Evolutionary conservation across 2,329 filamentous ascomycete genomes (phyloP).

Genomic region (Botrytis hyacinthi): DNA sequence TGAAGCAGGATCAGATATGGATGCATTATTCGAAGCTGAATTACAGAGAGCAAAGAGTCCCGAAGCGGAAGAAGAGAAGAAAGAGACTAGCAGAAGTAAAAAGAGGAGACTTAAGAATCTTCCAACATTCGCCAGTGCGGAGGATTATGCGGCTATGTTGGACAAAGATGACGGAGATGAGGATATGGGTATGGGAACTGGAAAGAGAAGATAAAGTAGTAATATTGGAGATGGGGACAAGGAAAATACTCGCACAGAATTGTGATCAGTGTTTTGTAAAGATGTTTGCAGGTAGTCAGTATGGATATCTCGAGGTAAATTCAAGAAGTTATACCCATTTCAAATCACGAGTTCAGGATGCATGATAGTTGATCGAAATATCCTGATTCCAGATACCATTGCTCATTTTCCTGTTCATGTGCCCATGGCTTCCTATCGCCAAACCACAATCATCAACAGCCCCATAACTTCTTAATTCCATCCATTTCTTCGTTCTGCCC

Average conservation of each 20-base stretch:
- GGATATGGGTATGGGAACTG: conserved; percentile 26
- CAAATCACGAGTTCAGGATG: not conserved
- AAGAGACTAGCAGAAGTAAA: conserved; percentile 53
- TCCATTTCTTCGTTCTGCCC: not conserved
- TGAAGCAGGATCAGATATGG: conserved; percentile 52
- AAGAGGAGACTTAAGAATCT: conserved; percentile 83
- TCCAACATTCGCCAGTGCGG: conserved; percentile 87
- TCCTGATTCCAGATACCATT: not conserved
- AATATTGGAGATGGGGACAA: not conserved
- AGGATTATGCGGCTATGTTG: conserved; percentile 88
- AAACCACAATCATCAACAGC: not conserved
- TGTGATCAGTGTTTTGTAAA: not conserved
- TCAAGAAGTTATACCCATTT: conserved; percentile 1
- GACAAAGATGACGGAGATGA: conserved; percentile 62
- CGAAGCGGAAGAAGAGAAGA: conserved; percentile 37
- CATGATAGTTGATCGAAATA: not conserved
- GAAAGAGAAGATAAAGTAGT: not conserved
- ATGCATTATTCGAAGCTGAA: conserved; percentile 41
- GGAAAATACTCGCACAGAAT: not conserved
- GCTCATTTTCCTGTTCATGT: not conserved
- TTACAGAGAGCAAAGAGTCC: conserved; percentile 40
- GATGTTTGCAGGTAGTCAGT: not conserved
- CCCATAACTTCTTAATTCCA: too few relatives aligned
- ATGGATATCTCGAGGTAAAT: not conserved
- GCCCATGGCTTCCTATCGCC: not conserved